phyloP scores from a whole-genome alignment of 306 rosid genomes.

The Corylus americana region DNA sequence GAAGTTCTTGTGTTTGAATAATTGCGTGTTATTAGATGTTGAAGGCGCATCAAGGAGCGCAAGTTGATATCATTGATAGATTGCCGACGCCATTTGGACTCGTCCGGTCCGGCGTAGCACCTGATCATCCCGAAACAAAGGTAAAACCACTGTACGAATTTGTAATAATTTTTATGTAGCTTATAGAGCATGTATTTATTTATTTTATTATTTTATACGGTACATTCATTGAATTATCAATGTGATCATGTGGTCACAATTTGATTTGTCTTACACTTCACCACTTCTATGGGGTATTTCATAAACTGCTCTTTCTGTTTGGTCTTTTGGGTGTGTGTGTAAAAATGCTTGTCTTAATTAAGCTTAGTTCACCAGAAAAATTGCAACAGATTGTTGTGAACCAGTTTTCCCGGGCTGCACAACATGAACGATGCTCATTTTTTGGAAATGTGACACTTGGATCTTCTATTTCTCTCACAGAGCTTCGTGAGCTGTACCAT shows the following conservation, averaged over 20 bases:
- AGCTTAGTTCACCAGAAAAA: constrained; percentile 58
- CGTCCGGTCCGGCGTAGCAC: constrained; percentile 93
- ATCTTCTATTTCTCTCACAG: constrained; percentile 61
- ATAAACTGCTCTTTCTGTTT: not conserved
- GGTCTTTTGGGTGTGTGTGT: not conserved
- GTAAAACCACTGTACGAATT: constrained; percentile 29
- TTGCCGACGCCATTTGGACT: constrained; percentile 88
- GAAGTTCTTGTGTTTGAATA: constrained; percentile 2
- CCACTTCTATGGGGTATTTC: not conserved
- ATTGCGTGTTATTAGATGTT: constrained; percentile 49
- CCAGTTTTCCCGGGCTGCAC: constrained; percentile 73
- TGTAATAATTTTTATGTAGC: not conserved
- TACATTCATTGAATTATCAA: not conserved
- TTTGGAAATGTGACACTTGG: constrained; percentile 80
- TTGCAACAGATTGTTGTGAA: constrained; percentile 81
- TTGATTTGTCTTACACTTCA: too few species aligned
- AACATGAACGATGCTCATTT: constrained; percentile 64
- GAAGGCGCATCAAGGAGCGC: constrained; percentile 66
- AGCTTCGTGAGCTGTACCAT: constrained; percentile 72
- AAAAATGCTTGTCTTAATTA: constrained; percentile 30
- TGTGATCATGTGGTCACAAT: not conserved
- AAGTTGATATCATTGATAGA: constrained; percentile 83
- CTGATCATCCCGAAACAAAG: constrained; percentile 98
- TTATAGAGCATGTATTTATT: not conserved
- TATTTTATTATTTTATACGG: too few species aligned